Conservation (phyloP, 2,329 filamentous ascomycete species). For the Tolypocladium pustulatum region DNA sequence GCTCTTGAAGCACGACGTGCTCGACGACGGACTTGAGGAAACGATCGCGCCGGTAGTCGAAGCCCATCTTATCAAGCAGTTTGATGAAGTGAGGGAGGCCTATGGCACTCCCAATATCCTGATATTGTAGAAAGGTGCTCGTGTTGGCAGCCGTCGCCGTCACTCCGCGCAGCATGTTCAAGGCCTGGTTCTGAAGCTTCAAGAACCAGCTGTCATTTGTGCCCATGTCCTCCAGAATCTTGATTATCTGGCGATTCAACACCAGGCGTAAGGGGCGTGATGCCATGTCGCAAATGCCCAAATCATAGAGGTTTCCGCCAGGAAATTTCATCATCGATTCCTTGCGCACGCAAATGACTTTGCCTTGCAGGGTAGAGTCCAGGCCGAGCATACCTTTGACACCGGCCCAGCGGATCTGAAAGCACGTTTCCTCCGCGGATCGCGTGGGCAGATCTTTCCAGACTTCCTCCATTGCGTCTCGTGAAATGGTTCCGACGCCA, state of each 20-base stretch:
- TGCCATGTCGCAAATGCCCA: slow-evolving; percentile 64
- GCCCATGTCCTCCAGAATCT: slow-evolving; percentile 73
- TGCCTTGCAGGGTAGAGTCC: slow-evolving; percentile 48
- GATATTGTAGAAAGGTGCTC: slow-evolving; percentile 51
- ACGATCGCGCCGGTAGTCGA: slow-evolving; percentile 55
- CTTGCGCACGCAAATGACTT: slow-evolving; percentile 48
- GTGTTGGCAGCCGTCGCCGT: slow-evolving; percentile 51
- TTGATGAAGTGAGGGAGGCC: slow-evolving; percentile 52
- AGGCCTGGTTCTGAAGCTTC: slow-evolving; percentile 49
- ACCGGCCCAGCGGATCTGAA: slow-evolving; percentile 66
- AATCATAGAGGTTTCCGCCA: slow-evolving; percentile 38
- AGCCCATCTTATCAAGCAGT: slow-evolving; percentile 41
- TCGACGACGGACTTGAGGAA: slow-evolving; percentile 67
- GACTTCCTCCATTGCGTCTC: slow-evolving; percentile 45
- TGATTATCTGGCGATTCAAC: slow-evolving; percentile 73
- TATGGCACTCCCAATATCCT: slow-evolving; percentile 50
- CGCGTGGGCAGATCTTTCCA: slow-evolving; percentile 41
- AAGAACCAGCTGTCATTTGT: slow-evolving; percentile 50
- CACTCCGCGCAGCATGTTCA: slow-evolving; percentile 48
- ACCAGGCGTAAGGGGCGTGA: slow-evolving; percentile 57
- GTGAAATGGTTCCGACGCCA: slow-evolving; percentile 66
- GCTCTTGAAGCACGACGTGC: slow-evolving; percentile 55
- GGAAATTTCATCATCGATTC: slow-evolving; percentile 73
- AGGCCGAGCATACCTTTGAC: slow-evolving; percentile 72
- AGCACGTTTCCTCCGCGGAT: slow-evolving; percentile 46